Conservation (phyloP, 75 land plant species). For the Chamaecyparis obtusa region DNA sequence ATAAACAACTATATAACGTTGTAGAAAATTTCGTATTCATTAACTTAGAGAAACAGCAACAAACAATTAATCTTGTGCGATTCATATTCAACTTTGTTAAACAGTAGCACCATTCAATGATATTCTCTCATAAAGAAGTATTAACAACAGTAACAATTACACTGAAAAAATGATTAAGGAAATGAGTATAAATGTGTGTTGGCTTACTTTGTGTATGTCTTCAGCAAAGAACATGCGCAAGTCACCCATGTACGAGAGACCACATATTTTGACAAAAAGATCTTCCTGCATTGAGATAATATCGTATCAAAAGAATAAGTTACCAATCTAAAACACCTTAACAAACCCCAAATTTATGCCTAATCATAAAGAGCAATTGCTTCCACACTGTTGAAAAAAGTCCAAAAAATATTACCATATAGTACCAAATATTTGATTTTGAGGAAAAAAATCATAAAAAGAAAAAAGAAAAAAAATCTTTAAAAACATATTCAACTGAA, state of each 20-base stretch:
- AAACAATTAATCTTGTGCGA: neutral
- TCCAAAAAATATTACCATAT: neutral
- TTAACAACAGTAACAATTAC: neutral
- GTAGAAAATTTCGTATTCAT: neutral
- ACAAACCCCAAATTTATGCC: neutral
- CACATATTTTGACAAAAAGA: constrained; percentile 77
- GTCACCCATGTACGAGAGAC: constrained; percentile 92
- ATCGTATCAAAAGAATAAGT: neutral
- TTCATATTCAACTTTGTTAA: neutral
- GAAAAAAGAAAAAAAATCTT: neutral
- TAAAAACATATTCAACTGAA: neutral
- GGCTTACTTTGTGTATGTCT: constrained; percentile 77
- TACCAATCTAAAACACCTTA: neutral
- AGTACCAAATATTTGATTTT: neutral
- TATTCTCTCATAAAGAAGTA: neutral
- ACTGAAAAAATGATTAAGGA: neutral
- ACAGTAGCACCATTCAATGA: neutral
- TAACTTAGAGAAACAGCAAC: neutral
- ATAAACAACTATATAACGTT: neutral
- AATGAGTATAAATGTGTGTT: constrained; percentile 12
- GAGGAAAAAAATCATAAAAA: neutral
- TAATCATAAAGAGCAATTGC: neutral
- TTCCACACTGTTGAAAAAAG: neutral
- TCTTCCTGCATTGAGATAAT: constrained; percentile 63
- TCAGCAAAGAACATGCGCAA: constrained; percentile 96